Percentiles rank a stretch among this genome's conserved stretches.
These are phyloP conservation scores for Jaltomata sinuosa DNA, from an alignment of 257 asterid genomes.

Conservation along the genomic window DNA sequence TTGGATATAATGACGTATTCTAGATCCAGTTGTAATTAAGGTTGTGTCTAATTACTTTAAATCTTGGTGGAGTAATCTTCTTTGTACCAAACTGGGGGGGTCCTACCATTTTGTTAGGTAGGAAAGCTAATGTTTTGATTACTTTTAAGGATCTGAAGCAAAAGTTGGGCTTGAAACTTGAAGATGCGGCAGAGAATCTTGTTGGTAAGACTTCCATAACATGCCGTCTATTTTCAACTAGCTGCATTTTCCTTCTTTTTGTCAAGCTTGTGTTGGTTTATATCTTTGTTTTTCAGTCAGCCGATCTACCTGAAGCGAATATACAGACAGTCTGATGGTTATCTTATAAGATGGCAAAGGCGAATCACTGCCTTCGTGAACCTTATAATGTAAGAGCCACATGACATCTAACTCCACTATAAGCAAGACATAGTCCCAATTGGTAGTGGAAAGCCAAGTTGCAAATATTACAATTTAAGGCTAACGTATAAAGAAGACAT, in stretches of 20 bases:
- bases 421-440: not conserved
- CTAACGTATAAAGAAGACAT: not conserved
- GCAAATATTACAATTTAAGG: too few relatives aligned
- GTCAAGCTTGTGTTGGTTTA: not conserved
- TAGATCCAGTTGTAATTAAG: too few relatives aligned
- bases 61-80: too few relatives aligned
- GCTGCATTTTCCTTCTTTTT: not conserved
- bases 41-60: too few relatives aligned
- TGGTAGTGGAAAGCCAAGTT: not conserved
- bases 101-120: too few relatives aligned
- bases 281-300: not conserved
- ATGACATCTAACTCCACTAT: not conserved
- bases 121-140: not conserved
- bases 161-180: not conserved
- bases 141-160: not conserved
- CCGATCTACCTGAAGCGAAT: not conserved
- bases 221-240: not conserved
- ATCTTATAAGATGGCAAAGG: not conserved
- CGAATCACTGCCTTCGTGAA: not conserved
- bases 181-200: not conserved
- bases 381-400: not conserved
- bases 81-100: too few relatives aligned
- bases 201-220: not conserved
- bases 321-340: not conserved
- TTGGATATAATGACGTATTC: too few relatives aligned